phyloP scores from a whole-genome alignment of 805 yeast species.

The Ogataea zsoltii region DNA sequence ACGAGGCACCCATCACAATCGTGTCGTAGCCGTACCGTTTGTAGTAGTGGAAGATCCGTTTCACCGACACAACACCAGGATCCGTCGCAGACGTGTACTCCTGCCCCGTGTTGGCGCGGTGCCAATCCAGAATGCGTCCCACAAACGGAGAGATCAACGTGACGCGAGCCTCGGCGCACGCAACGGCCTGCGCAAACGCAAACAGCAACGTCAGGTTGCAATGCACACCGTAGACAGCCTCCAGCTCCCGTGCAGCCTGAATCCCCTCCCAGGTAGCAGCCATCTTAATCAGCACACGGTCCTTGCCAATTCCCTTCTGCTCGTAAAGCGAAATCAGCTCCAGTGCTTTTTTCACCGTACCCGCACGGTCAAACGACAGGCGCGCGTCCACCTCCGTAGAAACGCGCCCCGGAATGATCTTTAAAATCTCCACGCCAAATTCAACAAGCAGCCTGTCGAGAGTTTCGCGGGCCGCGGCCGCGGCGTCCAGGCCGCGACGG shows the following conservation, averaged over 20 bases:
- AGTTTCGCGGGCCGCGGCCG: constrained; percentile 71
- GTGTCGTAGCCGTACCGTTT: constrained; percentile 95
- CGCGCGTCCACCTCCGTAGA: constrained; percentile 99
- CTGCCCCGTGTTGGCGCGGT: constrained; percentile 89
- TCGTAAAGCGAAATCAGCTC: constrained; percentile 85
- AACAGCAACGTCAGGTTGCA: constrained; percentile 92
- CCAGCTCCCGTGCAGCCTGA: constrained; percentile 96
- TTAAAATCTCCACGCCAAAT: constrained; percentile 89
- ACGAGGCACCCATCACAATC: constrained; percentile 99
- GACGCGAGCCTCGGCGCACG: constrained; percentile 96
- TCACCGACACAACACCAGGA: constrained; percentile 95
- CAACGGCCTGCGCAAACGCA: constrained; percentile 96
- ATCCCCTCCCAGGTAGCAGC: constrained; percentile 99
- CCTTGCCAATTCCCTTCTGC: constrained; percentile 79
- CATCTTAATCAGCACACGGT: constrained; percentile 89
- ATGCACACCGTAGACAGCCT: constrained; percentile 85
- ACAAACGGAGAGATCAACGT: constrained; percentile 98
- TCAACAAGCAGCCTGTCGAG: constrained; percentile 91
- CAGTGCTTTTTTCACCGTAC: constrained; percentile 89
- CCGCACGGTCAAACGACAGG: constrained; percentile 91
- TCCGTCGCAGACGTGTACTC: constrained; percentile 74
- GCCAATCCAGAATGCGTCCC: constrained; percentile 98
- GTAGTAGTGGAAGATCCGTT: constrained; percentile 91
- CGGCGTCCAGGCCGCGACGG: constrained; percentile 37
- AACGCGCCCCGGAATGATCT: constrained; percentile 97